Conservation (phyloP, 169 alveolate species). For the Babesia bigemina region DNA sequence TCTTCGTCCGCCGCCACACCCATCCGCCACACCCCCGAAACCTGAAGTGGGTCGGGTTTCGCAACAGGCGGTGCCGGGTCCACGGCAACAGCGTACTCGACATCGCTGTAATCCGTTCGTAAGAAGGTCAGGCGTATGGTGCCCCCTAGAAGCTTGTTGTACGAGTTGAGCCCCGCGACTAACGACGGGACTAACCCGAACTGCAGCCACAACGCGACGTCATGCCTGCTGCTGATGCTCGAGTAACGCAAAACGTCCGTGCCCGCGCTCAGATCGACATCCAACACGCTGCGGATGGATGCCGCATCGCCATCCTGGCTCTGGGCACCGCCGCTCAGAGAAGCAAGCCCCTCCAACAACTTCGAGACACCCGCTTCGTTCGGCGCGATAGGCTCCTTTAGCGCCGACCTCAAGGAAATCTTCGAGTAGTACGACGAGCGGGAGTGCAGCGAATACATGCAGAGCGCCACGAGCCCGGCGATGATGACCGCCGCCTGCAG, state of each 20-base stretch:
- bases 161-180: constrained; percentile 54
- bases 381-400: constrained; percentile 32
- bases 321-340: not conserved
- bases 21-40: constrained; percentile 23
- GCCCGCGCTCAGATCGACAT: constrained; percentile 43
- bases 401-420: constrained; percentile 21
- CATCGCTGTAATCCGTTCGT: constrained; percentile 42
- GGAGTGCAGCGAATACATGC: constrained; percentile 34
- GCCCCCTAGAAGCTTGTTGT: constrained; percentile 62
- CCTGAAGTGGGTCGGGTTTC: constrained; percentile 15
- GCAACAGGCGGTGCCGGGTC: constrained; percentile 37
- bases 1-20: constrained; percentile 44
- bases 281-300: not conserved
- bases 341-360: constrained; percentile 16
- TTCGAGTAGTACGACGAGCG: constrained; percentile 39
- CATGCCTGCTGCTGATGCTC: constrained; percentile 43
- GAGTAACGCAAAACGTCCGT: constrained; percentile 31
- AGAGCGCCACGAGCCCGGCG: constrained; percentile 21
- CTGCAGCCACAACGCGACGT: constrained; percentile 64
- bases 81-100: constrained; percentile 25
- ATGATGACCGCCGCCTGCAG: constrained; percentile 12
- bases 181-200: constrained; percentile 65
- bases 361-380: constrained; percentile 39
- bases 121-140: constrained; percentile 55
- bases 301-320: not conserved